Conservation (phyloP, 2,329 filamentous ascomycete species). For the Pestalotiopsis sp. region DNA sequence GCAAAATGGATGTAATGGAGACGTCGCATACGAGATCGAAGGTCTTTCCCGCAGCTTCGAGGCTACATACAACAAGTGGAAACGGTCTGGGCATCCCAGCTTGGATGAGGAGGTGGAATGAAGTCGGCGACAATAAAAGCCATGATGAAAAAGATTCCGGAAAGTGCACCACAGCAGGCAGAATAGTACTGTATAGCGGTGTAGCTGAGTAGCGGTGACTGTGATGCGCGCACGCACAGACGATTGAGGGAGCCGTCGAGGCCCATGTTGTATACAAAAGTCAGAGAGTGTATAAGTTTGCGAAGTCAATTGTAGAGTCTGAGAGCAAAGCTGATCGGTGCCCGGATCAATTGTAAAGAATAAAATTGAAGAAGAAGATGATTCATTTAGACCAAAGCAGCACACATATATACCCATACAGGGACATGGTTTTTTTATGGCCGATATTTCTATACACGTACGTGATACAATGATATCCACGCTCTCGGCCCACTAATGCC, state of each 20-base stretch:
- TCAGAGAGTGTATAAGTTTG: background rate
- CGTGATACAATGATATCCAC: background rate
- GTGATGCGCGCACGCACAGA: background rate
- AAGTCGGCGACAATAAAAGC: constrained; percentile 6
- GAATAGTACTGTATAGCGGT: constrained; percentile 8
- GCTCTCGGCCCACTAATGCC: background rate
- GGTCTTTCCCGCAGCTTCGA: background rate
- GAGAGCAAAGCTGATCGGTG: background rate
- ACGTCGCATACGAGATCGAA: background rate
- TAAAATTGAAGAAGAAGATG: background rate
- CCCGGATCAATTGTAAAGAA: background rate
- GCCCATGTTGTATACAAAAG: background rate
- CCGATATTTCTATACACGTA: background rate
- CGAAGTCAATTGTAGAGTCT: background rate
- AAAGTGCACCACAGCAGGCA: constrained; percentile 3
- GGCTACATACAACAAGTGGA: constrained; percentile 4
- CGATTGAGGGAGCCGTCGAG: constrained; percentile 3
- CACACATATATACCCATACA: background rate
- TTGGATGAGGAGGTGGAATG: constrained; percentile 1
- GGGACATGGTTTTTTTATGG: background rate
- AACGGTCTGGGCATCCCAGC: constrained; percentile 8
- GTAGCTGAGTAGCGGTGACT: constrained; percentile 7
- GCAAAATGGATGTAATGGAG: background rate
- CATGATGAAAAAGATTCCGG: constrained; percentile 7
- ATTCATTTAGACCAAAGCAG: background rate